phyloP scores from a whole-genome alignment of 2,329 filamentous ascomycete species.

The Xylaria sp. region DNA sequence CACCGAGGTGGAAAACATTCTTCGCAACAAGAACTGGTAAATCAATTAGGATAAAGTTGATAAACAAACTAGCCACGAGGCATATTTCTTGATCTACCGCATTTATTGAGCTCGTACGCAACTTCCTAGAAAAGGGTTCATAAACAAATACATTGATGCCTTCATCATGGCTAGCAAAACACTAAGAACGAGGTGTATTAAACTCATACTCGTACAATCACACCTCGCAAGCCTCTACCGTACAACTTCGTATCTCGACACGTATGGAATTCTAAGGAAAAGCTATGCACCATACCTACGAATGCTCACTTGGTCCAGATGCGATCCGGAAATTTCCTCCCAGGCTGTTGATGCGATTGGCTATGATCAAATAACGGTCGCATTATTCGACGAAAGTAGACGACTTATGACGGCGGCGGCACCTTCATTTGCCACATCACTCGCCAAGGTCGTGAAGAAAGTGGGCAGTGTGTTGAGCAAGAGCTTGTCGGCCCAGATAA shows the following conservation, averaged over 20 bases:
- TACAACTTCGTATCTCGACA: neutral
- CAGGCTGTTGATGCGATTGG: neutral
- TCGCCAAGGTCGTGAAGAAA: neutral
- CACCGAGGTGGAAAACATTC: constrained; percentile 59
- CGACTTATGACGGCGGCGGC: neutral
- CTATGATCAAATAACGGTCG: neutral
- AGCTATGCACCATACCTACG: neutral
- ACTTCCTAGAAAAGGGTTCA: neutral
- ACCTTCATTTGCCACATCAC: neutral
- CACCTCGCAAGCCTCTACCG: neutral
- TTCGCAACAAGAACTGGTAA: constrained; percentile 42
- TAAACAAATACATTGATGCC: constrained; percentile 9
- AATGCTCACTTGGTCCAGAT: neutral
- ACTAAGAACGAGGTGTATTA: constrained; percentile 1
- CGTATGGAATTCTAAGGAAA: neutral
- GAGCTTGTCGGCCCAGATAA: constrained; percentile 14
- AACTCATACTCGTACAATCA: neutral
- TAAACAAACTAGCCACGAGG: neutral
- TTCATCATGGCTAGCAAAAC: neutral
- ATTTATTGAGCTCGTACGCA: constrained; percentile 22
- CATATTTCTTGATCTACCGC: neutral
- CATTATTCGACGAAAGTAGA: neutral
- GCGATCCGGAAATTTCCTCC: neutral
- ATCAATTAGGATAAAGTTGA: neutral
- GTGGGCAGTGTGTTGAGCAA: constrained; percentile 1